These are phyloP conservation scores for Ophiobolus disseminans DNA, from an alignment of 2,329 filamentous ascomycete genomes.

Conservation along the genomic window DNA sequence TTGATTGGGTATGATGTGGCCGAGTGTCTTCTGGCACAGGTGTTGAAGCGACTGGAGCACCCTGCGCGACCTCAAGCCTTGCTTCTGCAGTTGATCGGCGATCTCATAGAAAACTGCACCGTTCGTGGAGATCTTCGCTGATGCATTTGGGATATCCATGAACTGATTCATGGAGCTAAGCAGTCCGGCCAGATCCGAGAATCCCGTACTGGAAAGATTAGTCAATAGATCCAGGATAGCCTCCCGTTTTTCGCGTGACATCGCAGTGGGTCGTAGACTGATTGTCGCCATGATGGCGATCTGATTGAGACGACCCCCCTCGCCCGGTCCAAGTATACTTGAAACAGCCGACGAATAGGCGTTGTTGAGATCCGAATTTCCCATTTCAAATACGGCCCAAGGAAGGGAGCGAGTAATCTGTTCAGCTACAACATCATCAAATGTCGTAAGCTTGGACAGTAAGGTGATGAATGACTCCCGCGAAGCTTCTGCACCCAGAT, in stretches of 20 bases:
- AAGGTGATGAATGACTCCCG: slow-evolving; percentile 25
- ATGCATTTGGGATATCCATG: slow-evolving; percentile 46
- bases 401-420: slow-evolving; percentile 26
- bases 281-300: slow-evolving; percentile 27
- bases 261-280: slow-evolving; percentile 29
- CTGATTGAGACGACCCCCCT: slow-evolving; percentile 9
- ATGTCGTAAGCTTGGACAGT: slow-evolving; percentile 21
- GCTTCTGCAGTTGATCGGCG: slow-evolving; percentile 31
- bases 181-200: slow-evolving; percentile 13
- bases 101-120: slow-evolving; percentile 35
- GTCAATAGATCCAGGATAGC: slow-evolving; percentile 38
- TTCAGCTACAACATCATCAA: slow-evolving; percentile 11
- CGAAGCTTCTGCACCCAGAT: slow-evolving; percentile 22
- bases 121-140: slow-evolving; percentile 40
- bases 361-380: slow-evolving; percentile 24
- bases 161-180: slow-evolving; percentile 40
- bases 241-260: slow-evolving; percentile 44
- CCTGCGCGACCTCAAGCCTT: slow-evolving; percentile 15
- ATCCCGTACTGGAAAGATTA: slow-evolving; percentile 17
- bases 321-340: slow-evolving; percentile 14
- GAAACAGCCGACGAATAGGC: slow-evolving; percentile 30
- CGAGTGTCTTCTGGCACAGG: slow-evolving; percentile 33
- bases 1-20: slow-evolving; percentile 43
- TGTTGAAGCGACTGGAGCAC: slow-evolving; percentile 32
- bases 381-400: slow-evolving; percentile 28